A percentile compares a stretch with the other conserved stretches of the same genome.
phyloP scores from a whole-genome alignment of 345 rosid genomes.

The Eucalyptus sp. region DNA sequence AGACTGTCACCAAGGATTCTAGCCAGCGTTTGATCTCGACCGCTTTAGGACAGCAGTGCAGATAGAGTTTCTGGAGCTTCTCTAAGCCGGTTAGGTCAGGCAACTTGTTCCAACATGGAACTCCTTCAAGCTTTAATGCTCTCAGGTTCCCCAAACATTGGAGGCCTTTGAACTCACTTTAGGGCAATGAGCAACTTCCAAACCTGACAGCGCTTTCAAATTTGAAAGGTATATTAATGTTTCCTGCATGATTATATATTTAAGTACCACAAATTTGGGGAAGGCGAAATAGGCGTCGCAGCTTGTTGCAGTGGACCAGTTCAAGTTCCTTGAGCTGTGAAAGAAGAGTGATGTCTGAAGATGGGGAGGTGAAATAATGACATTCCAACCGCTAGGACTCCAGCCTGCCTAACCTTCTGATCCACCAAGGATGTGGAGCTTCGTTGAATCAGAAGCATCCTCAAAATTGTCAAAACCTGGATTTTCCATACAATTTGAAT shows the following conservation, averaged over 20 bases:
- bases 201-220: not conserved
- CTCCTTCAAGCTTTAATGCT: not conserved
- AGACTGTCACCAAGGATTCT: too few species aligned
- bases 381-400: too few species aligned
- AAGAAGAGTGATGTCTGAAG: too few species aligned
- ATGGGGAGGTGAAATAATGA: too few species aligned
- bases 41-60: not conserved
- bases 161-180: not conserved
- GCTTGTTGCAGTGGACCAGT: too few species aligned
- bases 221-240: too few species aligned
- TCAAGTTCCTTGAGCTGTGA: too few species aligned
- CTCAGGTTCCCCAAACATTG: not conserved
- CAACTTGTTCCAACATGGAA: not conserved
- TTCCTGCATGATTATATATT: too few species aligned
- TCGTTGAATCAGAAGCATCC: not conserved
- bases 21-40: not conserved
- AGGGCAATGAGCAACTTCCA: not conserved
- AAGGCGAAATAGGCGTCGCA: too few species aligned
- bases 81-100: not conserved
- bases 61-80: too few species aligned
- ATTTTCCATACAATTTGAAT: not conserved
- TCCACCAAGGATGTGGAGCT: not conserved
- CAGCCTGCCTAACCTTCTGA: too few species aligned
- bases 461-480: not conserved
- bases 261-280: too few species aligned